Percentiles rank a stretch among this genome's conserved stretches.
phyloP scores from a whole-genome alignment of 2,329 filamentous ascomycete genomes.

The Acephala macrosclerotiorum region DNA sequence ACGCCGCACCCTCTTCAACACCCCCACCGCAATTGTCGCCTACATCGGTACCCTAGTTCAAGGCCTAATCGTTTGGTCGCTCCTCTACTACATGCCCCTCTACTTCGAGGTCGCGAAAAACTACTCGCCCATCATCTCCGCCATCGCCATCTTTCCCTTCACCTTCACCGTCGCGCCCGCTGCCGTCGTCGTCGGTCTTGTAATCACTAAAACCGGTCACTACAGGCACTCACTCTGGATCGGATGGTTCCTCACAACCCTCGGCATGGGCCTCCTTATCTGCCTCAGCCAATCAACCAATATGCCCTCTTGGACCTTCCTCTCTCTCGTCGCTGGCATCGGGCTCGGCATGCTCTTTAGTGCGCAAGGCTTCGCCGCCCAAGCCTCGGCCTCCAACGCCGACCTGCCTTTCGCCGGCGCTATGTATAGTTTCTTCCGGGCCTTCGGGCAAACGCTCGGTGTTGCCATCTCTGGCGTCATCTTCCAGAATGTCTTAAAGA shows the following conservation, averaged over 20 bases:
- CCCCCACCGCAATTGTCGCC: constrained; percentile 55
- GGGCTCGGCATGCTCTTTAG: constrained; percentile 71
- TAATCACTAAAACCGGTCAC: constrained; percentile 60
- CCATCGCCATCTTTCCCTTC: constrained; percentile 63
- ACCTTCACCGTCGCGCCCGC: constrained; percentile 67
- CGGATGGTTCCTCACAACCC: constrained; percentile 65
- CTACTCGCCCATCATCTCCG: constrained; percentile 57
- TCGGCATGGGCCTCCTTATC: constrained; percentile 64
- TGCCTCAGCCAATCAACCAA: constrained; percentile 57
- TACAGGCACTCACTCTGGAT: constrained; percentile 53
- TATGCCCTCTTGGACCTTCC: constrained; percentile 63
- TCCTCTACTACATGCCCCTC: constrained; percentile 61
- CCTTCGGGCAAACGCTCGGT: constrained; percentile 55
- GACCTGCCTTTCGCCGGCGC: constrained; percentile 67
- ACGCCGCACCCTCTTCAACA: constrained; percentile 49
- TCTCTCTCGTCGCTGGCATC: constrained; percentile 64
- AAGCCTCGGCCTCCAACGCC: constrained; percentile 62
- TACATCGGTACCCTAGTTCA: constrained; percentile 61
- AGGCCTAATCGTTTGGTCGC: constrained; percentile 58
- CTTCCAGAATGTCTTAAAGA: constrained; percentile 65
- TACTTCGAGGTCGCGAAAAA: constrained; percentile 59
- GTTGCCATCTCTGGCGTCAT: constrained; percentile 64
- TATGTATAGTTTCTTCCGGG: constrained; percentile 72
- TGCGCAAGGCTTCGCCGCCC: constrained; percentile 65
- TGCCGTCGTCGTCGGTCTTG: constrained; percentile 61